phyloP scores from a whole-genome alignment of 352 stramenopile genomes.

The Globisporangium nagaii region DNA sequence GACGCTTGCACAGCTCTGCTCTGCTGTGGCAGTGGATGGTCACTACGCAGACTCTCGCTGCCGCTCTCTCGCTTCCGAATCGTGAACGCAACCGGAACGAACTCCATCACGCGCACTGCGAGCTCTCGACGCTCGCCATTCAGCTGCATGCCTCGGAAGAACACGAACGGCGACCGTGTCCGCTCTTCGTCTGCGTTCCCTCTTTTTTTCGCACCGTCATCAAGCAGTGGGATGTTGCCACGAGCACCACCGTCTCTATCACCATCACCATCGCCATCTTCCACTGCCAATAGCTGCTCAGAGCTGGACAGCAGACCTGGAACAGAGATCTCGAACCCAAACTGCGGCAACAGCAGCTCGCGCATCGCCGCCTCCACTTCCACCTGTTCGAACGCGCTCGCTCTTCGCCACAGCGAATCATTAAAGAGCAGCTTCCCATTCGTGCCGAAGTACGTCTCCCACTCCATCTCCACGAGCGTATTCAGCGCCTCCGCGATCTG shows the following conservation, averaged over 20 bases:
- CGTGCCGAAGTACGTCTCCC: conserved; percentile 50
- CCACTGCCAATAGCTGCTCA: neutral
- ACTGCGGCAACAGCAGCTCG: conserved; percentile 25
- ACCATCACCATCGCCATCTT: neutral
- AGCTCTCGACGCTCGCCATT: neutral
- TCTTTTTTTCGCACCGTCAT: neutral
- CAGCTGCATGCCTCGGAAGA: conserved; percentile 8
- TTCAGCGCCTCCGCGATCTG: conserved; percentile 26
- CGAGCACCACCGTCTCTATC: neutral
- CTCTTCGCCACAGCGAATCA: conserved; percentile 7
- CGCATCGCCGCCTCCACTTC: neutral
- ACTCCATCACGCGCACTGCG: conserved; percentile 9
- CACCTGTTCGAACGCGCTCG: neutral
- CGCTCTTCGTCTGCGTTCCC: neutral
- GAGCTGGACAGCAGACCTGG: neutral
- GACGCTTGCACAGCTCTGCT: neutral
- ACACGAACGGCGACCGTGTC: conserved; percentile 9
- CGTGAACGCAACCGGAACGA: conserved; percentile 2
- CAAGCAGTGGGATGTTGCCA: conserved; percentile 1
- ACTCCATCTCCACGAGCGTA: conserved; percentile 36
- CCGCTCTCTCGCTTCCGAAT: neutral
- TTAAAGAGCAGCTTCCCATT: conserved; percentile 20
- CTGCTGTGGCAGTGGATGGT: neutral
- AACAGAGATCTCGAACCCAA: conserved; percentile 27
- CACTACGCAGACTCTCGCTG: neutral